Percentiles rank a stretch among this genome's conserved stretches.
phyloP scores from a whole-genome alignment of 2,329 filamentous ascomycete genomes.

The Chaetomiaceae sp. region DNA sequence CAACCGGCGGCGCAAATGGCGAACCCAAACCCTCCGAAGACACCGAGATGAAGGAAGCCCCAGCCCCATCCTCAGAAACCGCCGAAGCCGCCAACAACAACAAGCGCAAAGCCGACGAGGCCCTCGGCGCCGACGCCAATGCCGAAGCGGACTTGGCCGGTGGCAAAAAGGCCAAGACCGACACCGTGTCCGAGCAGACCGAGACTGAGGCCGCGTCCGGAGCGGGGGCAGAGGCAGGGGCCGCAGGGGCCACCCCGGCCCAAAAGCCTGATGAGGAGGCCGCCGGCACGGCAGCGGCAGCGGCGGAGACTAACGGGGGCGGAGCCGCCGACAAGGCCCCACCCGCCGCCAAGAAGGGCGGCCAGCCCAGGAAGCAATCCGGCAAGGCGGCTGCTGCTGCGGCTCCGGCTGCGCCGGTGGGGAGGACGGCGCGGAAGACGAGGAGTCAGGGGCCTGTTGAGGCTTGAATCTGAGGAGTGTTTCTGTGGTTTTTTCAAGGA shows the following conservation, averaged over 20 bases:
- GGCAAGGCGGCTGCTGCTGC: conserved; percentile 7
- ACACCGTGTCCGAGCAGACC: background rate
- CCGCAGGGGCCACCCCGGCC: no score
- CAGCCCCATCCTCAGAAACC: background rate
- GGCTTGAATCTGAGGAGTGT: background rate
- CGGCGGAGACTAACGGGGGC: conserved; percentile 1
- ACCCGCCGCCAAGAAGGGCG: conserved; percentile 30
- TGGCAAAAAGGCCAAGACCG: conserved; percentile 8
- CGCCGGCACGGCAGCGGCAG: no score
- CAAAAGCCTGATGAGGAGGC: no score
- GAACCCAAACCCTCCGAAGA: conserved; percentile 12
- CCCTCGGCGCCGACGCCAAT: conserved; percentile 8
- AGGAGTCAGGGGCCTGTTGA: conserved; percentile 28
- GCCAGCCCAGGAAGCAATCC: conserved; percentile 35
- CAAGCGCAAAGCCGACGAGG: conserved; percentile 7
- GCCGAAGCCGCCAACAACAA: background rate
- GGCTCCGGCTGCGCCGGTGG: conserved; percentile 14
- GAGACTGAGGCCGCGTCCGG: background rate
- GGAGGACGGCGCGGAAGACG: conserved; percentile 26
- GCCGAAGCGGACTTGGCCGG: background rate
- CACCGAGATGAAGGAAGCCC: conserved; percentile 7
- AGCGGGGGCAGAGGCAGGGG: background rate
- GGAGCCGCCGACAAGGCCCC: background rate
- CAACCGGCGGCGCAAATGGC: conserved; percentile 5
- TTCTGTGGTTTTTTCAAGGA: background rate